These are phyloP conservation scores for Coniochaeta prunicola DNA, from an alignment of 2,329 filamentous ascomycete species.

Conservation along the genomic window DNA sequence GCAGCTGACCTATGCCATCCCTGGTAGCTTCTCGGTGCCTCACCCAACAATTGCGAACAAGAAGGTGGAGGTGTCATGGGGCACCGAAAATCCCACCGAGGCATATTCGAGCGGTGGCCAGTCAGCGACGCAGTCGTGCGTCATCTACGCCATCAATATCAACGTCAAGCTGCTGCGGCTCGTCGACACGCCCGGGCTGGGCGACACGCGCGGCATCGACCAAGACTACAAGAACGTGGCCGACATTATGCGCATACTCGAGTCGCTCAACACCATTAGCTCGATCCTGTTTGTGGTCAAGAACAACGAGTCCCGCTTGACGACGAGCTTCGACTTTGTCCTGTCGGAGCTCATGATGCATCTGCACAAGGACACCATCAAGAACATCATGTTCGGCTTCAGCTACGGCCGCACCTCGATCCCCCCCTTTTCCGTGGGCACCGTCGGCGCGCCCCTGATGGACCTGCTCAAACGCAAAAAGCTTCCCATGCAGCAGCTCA, in stretches of 20 bases:
- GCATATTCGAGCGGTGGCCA: constrained; percentile 20
- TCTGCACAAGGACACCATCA: constrained; percentile 26
- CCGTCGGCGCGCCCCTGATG: constrained; percentile 23
- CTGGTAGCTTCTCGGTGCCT: constrained; percentile 25
- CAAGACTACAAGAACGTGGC: constrained; percentile 30
- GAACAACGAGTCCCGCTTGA: constrained; percentile 28
- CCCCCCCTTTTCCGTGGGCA: constrained; percentile 32
- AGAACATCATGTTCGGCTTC: constrained; percentile 35
- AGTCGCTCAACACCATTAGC: constrained; percentile 26
- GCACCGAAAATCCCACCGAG: constrained; percentile 25
- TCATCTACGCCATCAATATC: constrained; percentile 22
- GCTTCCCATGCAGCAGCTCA: constrained; percentile 19
- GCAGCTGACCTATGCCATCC: constrained; percentile 26
- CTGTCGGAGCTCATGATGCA: constrained; percentile 31
- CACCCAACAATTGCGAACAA: constrained; percentile 17
- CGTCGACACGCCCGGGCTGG: constrained; percentile 35
- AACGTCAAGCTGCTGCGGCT: constrained; percentile 22
- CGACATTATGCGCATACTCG: constrained; percentile 27
- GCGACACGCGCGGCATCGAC: constrained; percentile 28
- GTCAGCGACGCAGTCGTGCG: constrained; percentile 28
- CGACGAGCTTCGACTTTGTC: constrained; percentile 29
- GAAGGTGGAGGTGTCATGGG: constrained; percentile 20
- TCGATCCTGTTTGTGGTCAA: constrained; percentile 35
- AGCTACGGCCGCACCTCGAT: constrained; percentile 33
- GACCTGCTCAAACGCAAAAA: constrained; percentile 21